Percentiles rank a stretch among this genome's conserved stretches.
phyloP scores from a whole-genome alignment of 345 rosid species.

The Hibiscus trionum region DNA sequence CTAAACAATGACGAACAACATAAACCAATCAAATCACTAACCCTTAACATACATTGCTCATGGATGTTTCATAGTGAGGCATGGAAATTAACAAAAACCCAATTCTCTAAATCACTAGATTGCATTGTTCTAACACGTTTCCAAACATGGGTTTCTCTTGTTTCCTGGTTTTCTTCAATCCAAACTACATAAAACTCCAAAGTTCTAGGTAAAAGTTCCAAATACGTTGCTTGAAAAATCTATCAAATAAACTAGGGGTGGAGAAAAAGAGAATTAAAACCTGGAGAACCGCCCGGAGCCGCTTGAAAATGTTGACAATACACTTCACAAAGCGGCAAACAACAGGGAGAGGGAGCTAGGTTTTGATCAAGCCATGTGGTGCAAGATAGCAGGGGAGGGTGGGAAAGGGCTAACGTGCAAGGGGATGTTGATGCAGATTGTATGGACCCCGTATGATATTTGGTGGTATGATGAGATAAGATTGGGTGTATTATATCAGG shows the following conservation, averaged over 20 bases:
- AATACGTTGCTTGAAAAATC: background rate
- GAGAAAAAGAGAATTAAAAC: constrained; percentile 17
- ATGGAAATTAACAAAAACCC: background rate
- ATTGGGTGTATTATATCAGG: background rate
- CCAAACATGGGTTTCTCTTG: constrained; percentile 4
- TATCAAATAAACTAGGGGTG: background rate
- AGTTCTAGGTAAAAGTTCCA: background rate
- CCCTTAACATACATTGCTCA: constrained; percentile 9
- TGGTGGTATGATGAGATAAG: background rate
- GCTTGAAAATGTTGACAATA: constrained; percentile 12
- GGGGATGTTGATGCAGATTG: background rate
- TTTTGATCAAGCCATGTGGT: constrained; percentile 19
- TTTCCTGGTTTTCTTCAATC: background rate
- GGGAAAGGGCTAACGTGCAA: constrained; percentile 7
- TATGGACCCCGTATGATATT: constrained; percentile 22
- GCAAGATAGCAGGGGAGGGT: constrained; percentile 26
- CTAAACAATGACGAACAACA: constrained; percentile 2
- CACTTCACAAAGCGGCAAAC: constrained; percentile 20
- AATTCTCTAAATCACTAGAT: constrained; percentile 37
- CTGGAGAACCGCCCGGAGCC: constrained; percentile 21
- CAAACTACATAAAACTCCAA: constrained; percentile 17
- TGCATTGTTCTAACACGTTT: constrained; percentile 12
- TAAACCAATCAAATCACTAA: constrained; percentile 4
- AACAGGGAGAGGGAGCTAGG: constrained; percentile 17
- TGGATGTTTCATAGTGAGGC: background rate